Evolutionary conservation across 1,284 basidiomycete genomes (phyloP).

Genomic region (Austropuccinia psidii): DNA sequence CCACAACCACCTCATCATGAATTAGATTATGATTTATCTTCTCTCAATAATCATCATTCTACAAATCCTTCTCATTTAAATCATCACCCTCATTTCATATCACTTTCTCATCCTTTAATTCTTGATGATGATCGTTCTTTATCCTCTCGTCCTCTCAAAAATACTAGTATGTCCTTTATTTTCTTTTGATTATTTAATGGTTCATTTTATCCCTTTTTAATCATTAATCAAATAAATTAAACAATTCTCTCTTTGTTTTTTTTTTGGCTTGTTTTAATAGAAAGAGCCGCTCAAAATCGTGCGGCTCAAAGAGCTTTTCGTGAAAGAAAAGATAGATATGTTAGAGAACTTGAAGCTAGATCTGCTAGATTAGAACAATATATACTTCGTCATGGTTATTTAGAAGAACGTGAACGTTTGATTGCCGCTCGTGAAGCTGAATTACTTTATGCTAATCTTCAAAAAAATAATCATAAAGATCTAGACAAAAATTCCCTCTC

Average conservation of each 20-base stretch:
- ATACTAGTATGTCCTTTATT: conserved; percentile 15
- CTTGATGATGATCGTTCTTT: not conserved
- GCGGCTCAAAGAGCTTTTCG: conserved; percentile 34
- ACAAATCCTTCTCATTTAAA: not conserved
- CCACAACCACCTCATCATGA: not conserved
- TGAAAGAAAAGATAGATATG: conserved; percentile 30
- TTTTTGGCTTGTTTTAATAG: not conserved
- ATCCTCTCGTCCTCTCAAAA: conserved; percentile 18
- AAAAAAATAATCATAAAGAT: too few relatives aligned
- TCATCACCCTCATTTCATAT: not conserved
- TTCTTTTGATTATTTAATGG: not conserved
- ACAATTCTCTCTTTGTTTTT: not conserved
- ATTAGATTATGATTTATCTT: not conserved
- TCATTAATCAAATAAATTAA: too few relatives aligned
- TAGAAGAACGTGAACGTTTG: conserved; percentile 18
- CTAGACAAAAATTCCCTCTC: too few relatives aligned
- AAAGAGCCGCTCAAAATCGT: conserved; percentile 35
- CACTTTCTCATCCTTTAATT: not conserved
- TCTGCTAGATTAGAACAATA: conserved; percentile 24
- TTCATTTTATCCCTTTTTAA: not conserved
- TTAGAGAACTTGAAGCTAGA: conserved; percentile 15
- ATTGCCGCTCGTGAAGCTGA: conserved; percentile 19
- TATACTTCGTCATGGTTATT: not conserved
- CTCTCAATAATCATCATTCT: not conserved
- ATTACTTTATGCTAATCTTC: too few relatives aligned